Conservation (phyloP, 2,329 filamentous ascomycete species). For the Talaromyces albobiverticillius region DNA sequence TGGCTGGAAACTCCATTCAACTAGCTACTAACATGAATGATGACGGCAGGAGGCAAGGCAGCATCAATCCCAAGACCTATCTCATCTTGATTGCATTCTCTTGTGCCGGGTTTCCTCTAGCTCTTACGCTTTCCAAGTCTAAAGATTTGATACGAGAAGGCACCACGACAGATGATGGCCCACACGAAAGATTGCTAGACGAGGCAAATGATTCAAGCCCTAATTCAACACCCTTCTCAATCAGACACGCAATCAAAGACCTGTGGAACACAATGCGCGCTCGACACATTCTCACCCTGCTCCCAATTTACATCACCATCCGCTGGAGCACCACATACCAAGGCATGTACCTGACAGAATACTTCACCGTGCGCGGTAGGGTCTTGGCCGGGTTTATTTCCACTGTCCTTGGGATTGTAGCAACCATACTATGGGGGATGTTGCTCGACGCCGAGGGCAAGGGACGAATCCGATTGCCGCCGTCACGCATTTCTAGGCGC, state of each 20-base stretch:
- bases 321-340: constrained; percentile 52
- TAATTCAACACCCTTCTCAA: neutral
- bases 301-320: constrained; percentile 48
- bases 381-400: neutral
- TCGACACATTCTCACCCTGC: constrained; percentile 46
- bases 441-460: neutral
- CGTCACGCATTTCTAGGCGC: neutral
- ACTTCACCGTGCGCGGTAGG: constrained; percentile 1
- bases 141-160: constrained; percentile 46
- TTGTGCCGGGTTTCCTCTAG: constrained; percentile 45
- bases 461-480: neutral
- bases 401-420: neutral
- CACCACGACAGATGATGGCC: constrained; percentile 15
- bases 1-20: constrained; percentile 51
- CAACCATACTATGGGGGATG: neutral
- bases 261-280: constrained; percentile 37
- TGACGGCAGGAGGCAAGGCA: constrained; percentile 34
- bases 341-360: constrained; percentile 45
- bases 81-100: constrained; percentile 43
- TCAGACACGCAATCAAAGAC: constrained; percentile 28
- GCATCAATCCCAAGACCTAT: constrained; percentile 42
- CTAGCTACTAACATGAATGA: constrained; percentile 47
- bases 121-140: constrained; percentile 42
- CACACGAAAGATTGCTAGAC: neutral
- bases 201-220: neutral